Conservation (phyloP, 306 rosid genomes). For the Trifolium repens region DNA sequence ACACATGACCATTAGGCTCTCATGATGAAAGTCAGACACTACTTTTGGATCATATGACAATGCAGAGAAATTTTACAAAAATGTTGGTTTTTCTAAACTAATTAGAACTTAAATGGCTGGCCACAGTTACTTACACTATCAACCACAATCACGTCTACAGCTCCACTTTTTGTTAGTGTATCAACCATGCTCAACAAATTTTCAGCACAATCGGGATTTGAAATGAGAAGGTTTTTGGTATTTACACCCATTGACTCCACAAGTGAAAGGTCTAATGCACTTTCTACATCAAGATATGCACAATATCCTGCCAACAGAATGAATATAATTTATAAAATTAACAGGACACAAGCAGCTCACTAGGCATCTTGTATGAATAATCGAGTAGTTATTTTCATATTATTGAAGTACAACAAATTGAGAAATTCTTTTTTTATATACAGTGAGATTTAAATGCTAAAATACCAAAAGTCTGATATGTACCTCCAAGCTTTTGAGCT, state of each 20-base stretch:
- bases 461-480: slow-evolving; percentile 3
- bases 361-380: neutral
- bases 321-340: slow-evolving; percentile 33
- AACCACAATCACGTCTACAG: slow-evolving; percentile 85
- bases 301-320: slow-evolving; percentile 71
- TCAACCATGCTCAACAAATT: slow-evolving; percentile 74
- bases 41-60: slow-evolving; percentile 19
- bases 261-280: slow-evolving; percentile 77
- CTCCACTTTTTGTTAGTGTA: slow-evolving; percentile 80
- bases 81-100: slow-evolving; percentile 1
- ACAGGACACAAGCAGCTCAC: slow-evolving; percentile 19
- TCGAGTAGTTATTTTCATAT: neutral
- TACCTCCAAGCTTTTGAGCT: slow-evolving; percentile 93
- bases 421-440: slow-evolving; percentile 16
- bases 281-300: slow-evolving; percentile 89
- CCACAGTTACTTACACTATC: slow-evolving; percentile 73
- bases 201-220: slow-evolving; percentile 78
- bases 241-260: slow-evolving; percentile 83
- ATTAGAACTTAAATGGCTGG: slow-evolving; percentile 3
- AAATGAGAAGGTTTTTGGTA: slow-evolving; percentile 73
- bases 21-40: slow-evolving; percentile 12
- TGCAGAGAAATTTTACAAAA: slow-evolving; percentile 21
- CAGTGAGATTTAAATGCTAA: slow-evolving; percentile 20
- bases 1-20: neutral
- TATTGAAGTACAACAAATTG: slow-evolving; percentile 7